Conservation (phyloP, 257 asterid genomes). For the Agastache rugosa region DNA sequence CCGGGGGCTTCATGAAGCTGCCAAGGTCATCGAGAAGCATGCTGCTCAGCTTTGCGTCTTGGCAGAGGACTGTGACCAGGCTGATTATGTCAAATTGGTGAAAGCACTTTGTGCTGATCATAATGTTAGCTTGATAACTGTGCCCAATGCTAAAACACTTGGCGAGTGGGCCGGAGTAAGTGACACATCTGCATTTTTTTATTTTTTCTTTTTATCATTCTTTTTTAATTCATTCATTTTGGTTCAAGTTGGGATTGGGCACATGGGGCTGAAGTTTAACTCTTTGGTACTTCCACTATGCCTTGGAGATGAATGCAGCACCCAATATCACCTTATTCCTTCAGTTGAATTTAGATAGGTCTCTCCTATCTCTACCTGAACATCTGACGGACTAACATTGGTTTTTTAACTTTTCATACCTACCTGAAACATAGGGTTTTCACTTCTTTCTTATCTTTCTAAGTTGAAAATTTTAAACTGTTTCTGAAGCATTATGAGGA, state of each 20-base stretch:
- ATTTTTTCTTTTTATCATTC: no score
- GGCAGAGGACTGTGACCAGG: constrained; percentile 76
- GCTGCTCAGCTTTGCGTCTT: constrained; percentile 74
- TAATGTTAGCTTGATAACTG: constrained; percentile 66
- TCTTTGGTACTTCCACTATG: constrained; percentile 40
- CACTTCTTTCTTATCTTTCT: neutral
- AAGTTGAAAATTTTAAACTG: neutral
- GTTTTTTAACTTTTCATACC: neutral
- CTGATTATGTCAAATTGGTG: constrained; percentile 71
- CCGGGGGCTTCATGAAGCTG: constrained; percentile 72
- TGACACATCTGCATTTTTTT: neutral
- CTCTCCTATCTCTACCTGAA: constrained; percentile 32
- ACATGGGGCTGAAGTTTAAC: constrained; percentile 54
- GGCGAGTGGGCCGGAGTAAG: constrained; percentile 88
- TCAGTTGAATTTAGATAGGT: constrained; percentile 43
- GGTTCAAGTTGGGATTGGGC: constrained; percentile 4
- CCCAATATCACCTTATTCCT: constrained; percentile 45
- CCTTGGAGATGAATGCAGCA: constrained; percentile 58
- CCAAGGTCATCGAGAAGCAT: constrained; percentile 73
- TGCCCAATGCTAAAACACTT: constrained; percentile 73
- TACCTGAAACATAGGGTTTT: constrained; percentile 21
- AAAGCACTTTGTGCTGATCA: constrained; percentile 79
- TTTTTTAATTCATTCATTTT: neutral
- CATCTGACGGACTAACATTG: constrained; percentile 47
- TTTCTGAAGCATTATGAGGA: neutral